Evolutionary conservation across 768 basidiomycete species (phyloP).

Genomic region (Crassisporium funariophilum): DNA sequence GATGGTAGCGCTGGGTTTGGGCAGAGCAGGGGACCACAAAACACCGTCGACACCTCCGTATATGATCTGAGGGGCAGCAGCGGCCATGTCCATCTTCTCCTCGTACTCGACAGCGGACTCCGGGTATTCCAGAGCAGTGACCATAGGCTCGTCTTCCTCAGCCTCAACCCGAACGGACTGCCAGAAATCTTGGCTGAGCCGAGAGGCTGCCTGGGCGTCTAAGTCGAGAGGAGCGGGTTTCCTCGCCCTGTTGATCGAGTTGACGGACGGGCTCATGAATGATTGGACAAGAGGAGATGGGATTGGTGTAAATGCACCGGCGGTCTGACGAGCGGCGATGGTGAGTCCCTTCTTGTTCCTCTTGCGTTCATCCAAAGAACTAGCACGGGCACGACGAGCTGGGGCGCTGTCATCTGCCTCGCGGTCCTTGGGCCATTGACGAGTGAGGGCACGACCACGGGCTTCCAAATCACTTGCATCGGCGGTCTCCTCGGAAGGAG

Average conservation of each 20-base stretch:
- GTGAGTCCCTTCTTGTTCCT: conserved; percentile 25
- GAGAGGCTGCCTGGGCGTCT: conserved; percentile 15
- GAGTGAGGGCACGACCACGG: too few species aligned
- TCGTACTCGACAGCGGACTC: conserved; percentile 33
- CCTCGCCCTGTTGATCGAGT: conserved; percentile 27
- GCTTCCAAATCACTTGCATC: conserved; percentile 19
- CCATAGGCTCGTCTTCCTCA: conserved; percentile 29
- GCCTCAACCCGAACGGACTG: conserved; percentile 40
- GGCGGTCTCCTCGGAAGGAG: conserved; percentile 15
- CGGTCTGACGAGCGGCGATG: conserved; percentile 8
- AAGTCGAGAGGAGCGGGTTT: conserved; percentile 37
- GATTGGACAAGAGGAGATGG: conserved; percentile 32
- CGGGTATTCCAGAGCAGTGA: conserved; percentile 34
- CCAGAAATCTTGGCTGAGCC: conserved; percentile 49
- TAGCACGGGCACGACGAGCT: conserved; percentile 21
- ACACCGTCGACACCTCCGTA: conserved; percentile 42
- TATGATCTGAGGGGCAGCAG: conserved; percentile 36
- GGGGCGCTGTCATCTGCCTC: conserved; percentile 15
- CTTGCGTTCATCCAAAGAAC: conserved; percentile 18
- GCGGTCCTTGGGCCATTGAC: conserved; percentile 17
- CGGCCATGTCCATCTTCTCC: conserved; percentile 28
- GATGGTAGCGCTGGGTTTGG: conserved; percentile 21
- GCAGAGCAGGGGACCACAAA: conserved; percentile 45
- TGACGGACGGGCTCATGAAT: conserved; percentile 30
- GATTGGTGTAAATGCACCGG: conserved; percentile 15